phyloP scores from a whole-genome alignment of 2,329 filamentous ascomycete species.

The Ascochyta pisi region DNA sequence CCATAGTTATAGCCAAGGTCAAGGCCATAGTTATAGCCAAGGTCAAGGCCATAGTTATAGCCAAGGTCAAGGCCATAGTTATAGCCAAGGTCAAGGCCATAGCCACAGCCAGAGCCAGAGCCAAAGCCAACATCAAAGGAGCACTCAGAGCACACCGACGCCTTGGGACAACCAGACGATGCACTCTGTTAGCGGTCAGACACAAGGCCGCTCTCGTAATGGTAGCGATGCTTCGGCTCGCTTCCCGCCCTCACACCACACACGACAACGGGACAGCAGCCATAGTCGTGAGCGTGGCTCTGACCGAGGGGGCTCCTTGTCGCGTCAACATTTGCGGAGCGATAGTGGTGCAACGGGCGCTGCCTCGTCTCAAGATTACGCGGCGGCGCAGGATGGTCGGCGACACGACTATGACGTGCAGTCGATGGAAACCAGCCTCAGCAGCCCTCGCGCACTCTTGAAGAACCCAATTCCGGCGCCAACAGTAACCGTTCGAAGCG shows the following conservation, averaged over 20 bases:
- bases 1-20: conserved; percentile 36
- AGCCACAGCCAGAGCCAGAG: conserved; percentile 21
- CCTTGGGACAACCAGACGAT: conserved; percentile 68
- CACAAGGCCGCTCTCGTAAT: conserved; percentile 45
- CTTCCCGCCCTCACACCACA: conserved; percentile 35
- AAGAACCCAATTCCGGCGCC: conserved; percentile 91
- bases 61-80: conserved; percentile 14
- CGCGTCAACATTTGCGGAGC: conserved; percentile 69
- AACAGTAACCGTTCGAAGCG: conserved; percentile 91
- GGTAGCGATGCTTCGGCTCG: conserved; percentile 44
- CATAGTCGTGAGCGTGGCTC: conserved; percentile 48
- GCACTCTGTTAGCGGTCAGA: conserved; percentile 58
- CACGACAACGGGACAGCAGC: conserved; percentile 47
- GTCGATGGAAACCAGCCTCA: conserved; percentile 87
- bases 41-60: conserved; percentile 3
- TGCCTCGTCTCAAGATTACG: conserved; percentile 79
- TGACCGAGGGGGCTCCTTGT: conserved; percentile 49
- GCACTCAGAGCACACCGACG: conserved; percentile 64
- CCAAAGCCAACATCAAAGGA: conserved; percentile 44
- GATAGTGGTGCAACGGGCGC: conserved; percentile 77
- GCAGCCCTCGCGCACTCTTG: conserved; percentile 71
- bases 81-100: too few species aligned
- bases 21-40: conserved; percentile 27
- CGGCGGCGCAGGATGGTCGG: conserved; percentile 75
- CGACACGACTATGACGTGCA: conserved; percentile 95